Base-by-base conservation (phyloP, 108 stramenopile genomes). In the Pelagomonas calceolata region DNA sequence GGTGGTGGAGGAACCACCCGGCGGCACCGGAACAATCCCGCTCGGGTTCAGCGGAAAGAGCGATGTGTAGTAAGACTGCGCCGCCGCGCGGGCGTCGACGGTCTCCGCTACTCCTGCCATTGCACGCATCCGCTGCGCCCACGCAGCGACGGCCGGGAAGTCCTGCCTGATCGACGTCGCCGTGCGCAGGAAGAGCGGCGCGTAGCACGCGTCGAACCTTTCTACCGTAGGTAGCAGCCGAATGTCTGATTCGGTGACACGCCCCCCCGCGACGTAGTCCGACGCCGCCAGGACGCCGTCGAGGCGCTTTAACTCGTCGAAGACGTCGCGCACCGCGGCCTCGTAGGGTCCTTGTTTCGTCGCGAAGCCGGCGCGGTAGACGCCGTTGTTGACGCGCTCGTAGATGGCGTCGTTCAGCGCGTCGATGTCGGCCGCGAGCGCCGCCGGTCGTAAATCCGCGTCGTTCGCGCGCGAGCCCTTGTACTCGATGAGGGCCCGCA, bases 231-330 rank as follows among this genome's bases (percentile, higher is more conserved):
- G 89, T 37, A 92, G 80, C 34, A 93, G 88, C 33, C 91, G 76
- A 14, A 95, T 88, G 36, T 94, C 92, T 72, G 91, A 79, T 69
- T 94, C 94, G 18, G 90, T 88, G 30, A 96, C 80, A 33, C 91
- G 79, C 74, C 96, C 93, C 30, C 92, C 87, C 18, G 96, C 95
- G 76, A 98, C 84, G 82, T 94, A 96, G 7, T 1, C 21, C 21
- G 51, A 26, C 10, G 3, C 0, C 21, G 21, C 51, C 21, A 60
- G 51, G 7, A 12, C 26, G 51, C 21, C 51, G 26, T 60, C 51
- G 7, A 60, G 21, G 51, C 7, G 7, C 51, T 16, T 26, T 17
- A 60, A 26, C 21, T 26, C 51, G 21, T 17, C 51, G 51, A 26
- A 26, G 51, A 60, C 51, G 51, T 60, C 51, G 10, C 21, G 21